These are phyloP conservation scores for Debaryomyces robertsiae DNA, from an alignment of 1,139 yeast genomes.

Conservation along the genomic window DNA sequence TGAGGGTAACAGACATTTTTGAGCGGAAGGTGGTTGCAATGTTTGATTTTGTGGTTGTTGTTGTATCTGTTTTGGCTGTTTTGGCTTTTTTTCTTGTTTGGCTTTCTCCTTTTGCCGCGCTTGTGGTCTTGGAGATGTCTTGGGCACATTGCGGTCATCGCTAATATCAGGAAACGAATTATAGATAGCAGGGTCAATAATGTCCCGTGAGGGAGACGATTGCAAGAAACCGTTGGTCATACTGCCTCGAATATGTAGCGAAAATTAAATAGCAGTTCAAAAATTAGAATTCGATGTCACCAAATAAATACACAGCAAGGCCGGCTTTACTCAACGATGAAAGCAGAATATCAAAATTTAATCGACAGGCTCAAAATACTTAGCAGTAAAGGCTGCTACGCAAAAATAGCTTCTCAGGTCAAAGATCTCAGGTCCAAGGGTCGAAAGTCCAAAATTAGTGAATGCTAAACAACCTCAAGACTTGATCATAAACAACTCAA, in stretches of 20 bases:
- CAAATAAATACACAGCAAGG: no score
- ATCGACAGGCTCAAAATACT: no score
- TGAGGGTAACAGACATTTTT: slow-evolving; percentile 22
- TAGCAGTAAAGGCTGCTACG: no score
- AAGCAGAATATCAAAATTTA: no score
- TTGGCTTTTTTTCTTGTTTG: slow-evolving; percentile 10
- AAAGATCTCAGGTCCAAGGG: no score
- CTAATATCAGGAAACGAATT: slow-evolving; percentile 13
- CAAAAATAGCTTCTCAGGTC: no score
- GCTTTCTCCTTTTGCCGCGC: neutral
- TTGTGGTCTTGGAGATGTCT: neutral
- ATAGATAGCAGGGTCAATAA: slow-evolving; percentile 32
- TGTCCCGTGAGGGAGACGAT: slow-evolving; percentile 38
- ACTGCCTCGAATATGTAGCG: neutral
- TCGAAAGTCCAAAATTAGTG: no score
- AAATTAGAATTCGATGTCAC: no score
- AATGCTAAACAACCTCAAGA: no score
- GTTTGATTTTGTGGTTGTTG: slow-evolving; percentile 11
- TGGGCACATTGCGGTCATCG: slow-evolving; percentile 18
- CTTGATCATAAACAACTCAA: no score
- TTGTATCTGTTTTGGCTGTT: slow-evolving; percentile 10
- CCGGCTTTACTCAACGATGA: no score
- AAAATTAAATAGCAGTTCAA: no score
- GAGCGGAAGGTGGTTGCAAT: slow-evolving; percentile 32
- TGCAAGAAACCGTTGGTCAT: slow-evolving; percentile 40